Base-by-base conservation (phyloP, 2,329 filamentous ascomycete genomes). In the Trichoderma brevicompactum region DNA sequence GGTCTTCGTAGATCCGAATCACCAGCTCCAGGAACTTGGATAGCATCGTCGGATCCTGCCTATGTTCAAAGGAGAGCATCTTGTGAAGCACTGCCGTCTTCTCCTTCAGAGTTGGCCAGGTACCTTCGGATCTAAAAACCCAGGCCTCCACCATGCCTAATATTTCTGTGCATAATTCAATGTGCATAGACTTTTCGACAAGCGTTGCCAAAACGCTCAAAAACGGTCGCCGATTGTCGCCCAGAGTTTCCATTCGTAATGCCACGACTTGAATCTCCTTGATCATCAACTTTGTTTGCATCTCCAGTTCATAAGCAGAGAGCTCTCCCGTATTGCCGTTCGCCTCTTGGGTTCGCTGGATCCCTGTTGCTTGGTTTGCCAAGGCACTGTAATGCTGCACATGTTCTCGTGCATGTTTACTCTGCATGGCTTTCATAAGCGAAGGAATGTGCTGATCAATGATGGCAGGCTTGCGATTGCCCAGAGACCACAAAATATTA, bases 81-180 rank as follows among this genome's bases (percentile, higher is more conserved):
- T 99, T 99, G 72, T 96, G 94, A n/a, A 99, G 81, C 1, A 99
- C 95, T 1, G 96, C 96, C 0, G 94, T 98, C 81, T 99, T 99
- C 79, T 99, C 96, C 77, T 99, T 99, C 1, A 99, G 84, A 0
- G 95, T 99, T 0, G 95, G 95, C 85, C 95, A 97, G 2, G 93
- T 95, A 69, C 97, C 95, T 66, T 92, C 94, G 0, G 92, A 95
- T 69, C 92, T 87, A 81, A 99, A 99, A 6, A 99, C 92, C 96
- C 96, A 99, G 38, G 85, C 86, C 75, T 98, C 94, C 4, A 97
- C 94, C 86, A 99, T 94, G 58, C 90, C 88, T 34, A 99, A 81
- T 63, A 99, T 94, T 79, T 97, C 97, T 73, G 92, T 90, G 77
- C 95, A 98, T 7, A 99, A 85, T 19, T 87, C 85, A 65, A 90